A percentile compares a stretch with the other conserved stretches of the same genome.
Conservation (phyloP, 257 asterid genomes). For the Solanum infundibuliforme region DNA sequence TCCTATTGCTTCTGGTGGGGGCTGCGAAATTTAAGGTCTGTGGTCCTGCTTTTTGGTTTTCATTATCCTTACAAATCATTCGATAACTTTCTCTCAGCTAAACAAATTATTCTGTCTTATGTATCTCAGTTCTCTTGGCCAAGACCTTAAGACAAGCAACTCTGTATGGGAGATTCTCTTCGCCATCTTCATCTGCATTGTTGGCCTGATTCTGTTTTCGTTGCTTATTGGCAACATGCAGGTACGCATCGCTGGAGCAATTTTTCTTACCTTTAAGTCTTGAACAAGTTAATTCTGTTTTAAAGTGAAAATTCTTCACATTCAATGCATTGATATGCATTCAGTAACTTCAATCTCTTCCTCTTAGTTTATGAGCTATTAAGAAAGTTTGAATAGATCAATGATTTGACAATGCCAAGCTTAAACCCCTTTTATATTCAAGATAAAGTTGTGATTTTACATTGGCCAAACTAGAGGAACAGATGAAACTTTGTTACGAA, state of each 20-base stretch:
- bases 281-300: background rate
- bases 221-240: conserved; percentile 32
- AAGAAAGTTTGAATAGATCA: background rate
- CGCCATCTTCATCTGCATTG: conserved; percentile 24
- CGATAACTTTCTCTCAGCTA: background rate
- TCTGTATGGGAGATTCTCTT: conserved; percentile 26
- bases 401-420: background rate
- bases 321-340: background rate
- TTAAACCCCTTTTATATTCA: background rate
- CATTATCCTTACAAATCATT: background rate
- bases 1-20: conserved; percentile 79
- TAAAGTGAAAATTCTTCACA: background rate
- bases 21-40: conserved; percentile 43
- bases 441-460: background rate
- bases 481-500: background rate
- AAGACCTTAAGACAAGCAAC: conserved; percentile 36
- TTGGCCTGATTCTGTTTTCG: conserved; percentile 28
- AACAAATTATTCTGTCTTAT: background rate
- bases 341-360: background rate
- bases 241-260: conserved; percentile 3
- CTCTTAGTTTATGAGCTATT: background rate
- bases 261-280: background rate
- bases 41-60: conserved; percentile 3
- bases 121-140: conserved; percentile 30
- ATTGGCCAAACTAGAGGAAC: background rate